phyloP scores from a whole-genome alignment of 768 basidiomycete species.

The Mycena leptocephala region DNA sequence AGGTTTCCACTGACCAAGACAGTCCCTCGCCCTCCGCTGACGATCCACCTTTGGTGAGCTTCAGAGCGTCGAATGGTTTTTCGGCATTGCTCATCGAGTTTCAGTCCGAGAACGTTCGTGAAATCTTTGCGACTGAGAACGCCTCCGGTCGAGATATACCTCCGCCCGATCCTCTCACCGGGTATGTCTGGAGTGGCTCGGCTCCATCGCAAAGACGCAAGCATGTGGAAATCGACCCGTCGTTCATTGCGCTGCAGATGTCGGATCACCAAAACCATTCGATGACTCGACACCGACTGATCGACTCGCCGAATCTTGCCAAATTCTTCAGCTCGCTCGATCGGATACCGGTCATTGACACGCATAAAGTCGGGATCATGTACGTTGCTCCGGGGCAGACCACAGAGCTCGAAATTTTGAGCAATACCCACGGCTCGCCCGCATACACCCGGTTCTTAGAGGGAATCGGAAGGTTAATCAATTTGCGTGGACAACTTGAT shows the following conservation, averaged over 20 bases:
- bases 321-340: slow-evolving; percentile 82
- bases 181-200: slow-evolving; percentile 90
- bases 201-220: slow-evolving; percentile 93
- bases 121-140: slow-evolving; percentile 39
- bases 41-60: slow-evolving; percentile 15
- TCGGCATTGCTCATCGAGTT: neutral
- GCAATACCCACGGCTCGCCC: slow-evolving; percentile 93
- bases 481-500: slow-evolving; percentile 91
- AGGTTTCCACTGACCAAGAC: slow-evolving; percentile 37
- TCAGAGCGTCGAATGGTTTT: neutral
- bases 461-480: slow-evolving; percentile 90
- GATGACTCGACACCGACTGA: slow-evolving; percentile 58
- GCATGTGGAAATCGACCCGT: slow-evolving; percentile 88
- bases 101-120: slow-evolving; percentile 42
- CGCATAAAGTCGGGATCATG: slow-evolving; percentile 96
- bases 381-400: slow-evolving; percentile 96
- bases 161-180: slow-evolving; percentile 82
- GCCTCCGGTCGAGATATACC: slow-evolving; percentile 47
- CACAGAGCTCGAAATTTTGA: slow-evolving; percentile 87
- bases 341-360: slow-evolving; percentile 94
- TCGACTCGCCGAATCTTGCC: slow-evolving; percentile 67
- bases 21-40: neutral
- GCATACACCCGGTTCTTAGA: slow-evolving; percentile 95
- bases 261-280: slow-evolving; percentile 71
- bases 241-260: slow-evolving; percentile 89